Evolutionary conservation across 768 basidiomycete genomes (phyloP), one percentile per base, ranked within the genome.

Genomic region (Russula earlei): DNA sequence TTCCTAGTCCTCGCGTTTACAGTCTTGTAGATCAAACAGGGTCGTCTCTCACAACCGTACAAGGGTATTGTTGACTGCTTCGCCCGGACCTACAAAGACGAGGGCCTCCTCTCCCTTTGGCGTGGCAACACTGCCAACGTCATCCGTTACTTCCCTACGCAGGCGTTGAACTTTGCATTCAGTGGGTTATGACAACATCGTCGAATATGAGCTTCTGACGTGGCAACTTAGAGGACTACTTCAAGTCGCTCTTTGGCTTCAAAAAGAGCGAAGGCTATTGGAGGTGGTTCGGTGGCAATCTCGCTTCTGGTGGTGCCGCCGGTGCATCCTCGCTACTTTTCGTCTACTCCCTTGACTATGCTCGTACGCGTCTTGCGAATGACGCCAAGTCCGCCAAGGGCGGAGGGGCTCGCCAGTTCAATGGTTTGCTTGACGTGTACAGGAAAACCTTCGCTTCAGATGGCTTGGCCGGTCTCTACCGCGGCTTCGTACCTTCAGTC

Each of bases 131-230:
- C 95, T 56, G 95, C 96, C 82, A 99, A 99, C 77, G 96, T 99
- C 76, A 96, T 99, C 78, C 94, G 96, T 72, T 99, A 99, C 88
- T 99, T 99, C 92, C 96, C 96, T 50, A 99, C 96, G 55, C 95
- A 99, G 74, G 96, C 96, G 38, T 76, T 98, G 67, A 99, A 99
- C 89, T 98, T 99, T 68, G 95, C 95, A 71, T 98, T 97, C 87
- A 98, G 90, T 96, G 65, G 66, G 92, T 83, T 40, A 64, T 47
- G 56, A 22, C 1, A 43, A 0, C 34, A n/a, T 38, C 15, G 29
- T 6, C 45, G 12, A 19, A 34, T 2, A 51, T 17, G 12, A 5
- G 4, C 2, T 49, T 54, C 65, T 68, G n/a, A 64, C 61, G 53
- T 61, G 56, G 36, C 51, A 14, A 15, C 57, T 57, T 69, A 88